Conservation (phyloP, 2,329 filamentous ascomycete genomes). For the Sclerotinia subarctica region DNA sequence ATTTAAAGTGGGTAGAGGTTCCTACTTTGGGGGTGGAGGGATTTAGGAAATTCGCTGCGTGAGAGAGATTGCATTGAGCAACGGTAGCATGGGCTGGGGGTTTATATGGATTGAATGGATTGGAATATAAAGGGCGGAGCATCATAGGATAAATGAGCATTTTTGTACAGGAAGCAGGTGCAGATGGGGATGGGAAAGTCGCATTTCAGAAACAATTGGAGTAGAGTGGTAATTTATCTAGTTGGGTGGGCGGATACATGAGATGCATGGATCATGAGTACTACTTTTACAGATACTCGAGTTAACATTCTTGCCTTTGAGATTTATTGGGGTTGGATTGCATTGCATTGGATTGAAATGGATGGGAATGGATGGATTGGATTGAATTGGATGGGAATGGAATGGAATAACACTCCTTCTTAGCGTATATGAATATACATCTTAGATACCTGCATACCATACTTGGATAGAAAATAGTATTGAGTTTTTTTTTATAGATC, state of each 20-base stretch:
- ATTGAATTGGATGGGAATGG: background rate
- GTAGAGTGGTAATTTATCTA: background rate
- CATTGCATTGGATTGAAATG: background rate
- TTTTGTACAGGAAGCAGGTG: background rate
- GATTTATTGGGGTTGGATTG: background rate
- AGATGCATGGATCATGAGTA: conserved; percentile 3
- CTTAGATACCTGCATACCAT: conserved; percentile 9
- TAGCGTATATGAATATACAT: conserved; percentile 15
- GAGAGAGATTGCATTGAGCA: background rate
- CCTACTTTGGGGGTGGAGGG: conserved; percentile 63
- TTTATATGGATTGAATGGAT: background rate
- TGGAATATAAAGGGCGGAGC: background rate
- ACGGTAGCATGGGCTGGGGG: background rate
- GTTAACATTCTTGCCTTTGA: background rate
- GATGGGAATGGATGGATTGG: background rate
- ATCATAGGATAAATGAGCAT: background rate
- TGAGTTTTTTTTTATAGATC: background rate
- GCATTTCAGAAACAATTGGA: background rate
- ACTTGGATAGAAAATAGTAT: conserved; percentile 11
- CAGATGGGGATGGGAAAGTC: no score
- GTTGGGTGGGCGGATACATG: background rate
- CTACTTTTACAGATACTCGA: background rate
- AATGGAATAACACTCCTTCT: conserved; percentile 8
- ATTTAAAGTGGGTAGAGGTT: conserved; percentile 66
- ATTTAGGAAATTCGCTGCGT: conserved; percentile 44